Evolutionary conservation across 352 stramenopile species (phyloP), one percentile per base, ranked within the genome.

Genomic region (Pythium grandisporangium): DNA sequence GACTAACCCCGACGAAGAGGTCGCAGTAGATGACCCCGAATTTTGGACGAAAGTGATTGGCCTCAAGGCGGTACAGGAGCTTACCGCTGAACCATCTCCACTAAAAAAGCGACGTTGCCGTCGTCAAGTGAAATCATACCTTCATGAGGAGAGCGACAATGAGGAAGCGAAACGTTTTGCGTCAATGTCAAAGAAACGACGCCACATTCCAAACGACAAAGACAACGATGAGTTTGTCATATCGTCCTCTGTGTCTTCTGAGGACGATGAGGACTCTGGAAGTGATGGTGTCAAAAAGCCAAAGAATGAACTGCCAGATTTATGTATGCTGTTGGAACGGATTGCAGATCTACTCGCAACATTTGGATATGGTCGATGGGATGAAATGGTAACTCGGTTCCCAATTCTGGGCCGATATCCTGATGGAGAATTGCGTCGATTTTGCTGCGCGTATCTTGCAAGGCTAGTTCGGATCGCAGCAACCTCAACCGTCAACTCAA

Each of bases 31-130:
- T 44, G 90, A 97, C 43, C 90, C 90, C 0, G 88, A 97, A 41
- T 97, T 97, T 48, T 97, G 90, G 90, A 95, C 77, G 17, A 97
- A 97, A 46, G 81, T 96, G 2, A 78, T 96, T 23, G 90, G 90
- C 0, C 51, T 96, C 7, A 80, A 95, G 39, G 74, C 56, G 12
- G 63, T 80, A 7, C 61, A 67, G 8, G 80, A 76, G 19, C 83
- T 87, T 34, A 57, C 61, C 12, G 61, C 70, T 2, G 74, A 90
- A 17, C 61, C 71, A 10, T 90, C 75, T 4, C 78, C 79, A 7
- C 49, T 92, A n/a, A 74, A 76, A 51, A 89, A 83, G 40, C 66
- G 70, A 7, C 70, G 70, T 0, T 89, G 68, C 25, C 70, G 78
- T 13, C 62, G 69, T 6, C 71, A 84, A 25, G 67, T 89, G 7